A percentile compares a stretch with the other conserved stretches of the same genome.
phyloP scores from a whole-genome alignment of 805 yeast species.

The Priceomyces melissophilus region DNA sequence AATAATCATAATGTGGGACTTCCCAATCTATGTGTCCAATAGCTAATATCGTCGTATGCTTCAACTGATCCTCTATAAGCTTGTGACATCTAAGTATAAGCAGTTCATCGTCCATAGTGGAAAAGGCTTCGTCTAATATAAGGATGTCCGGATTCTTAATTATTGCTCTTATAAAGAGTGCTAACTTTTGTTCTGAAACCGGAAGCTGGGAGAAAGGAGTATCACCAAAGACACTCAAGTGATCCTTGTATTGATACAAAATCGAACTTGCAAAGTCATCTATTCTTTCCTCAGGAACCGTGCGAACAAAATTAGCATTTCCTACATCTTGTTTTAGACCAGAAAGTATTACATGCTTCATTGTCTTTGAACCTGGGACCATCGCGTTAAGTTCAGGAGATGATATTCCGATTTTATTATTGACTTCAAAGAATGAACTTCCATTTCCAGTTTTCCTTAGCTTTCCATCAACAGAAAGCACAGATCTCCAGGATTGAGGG shows the following conservation, averaged over 20 bases:
- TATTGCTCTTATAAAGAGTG: slow-evolving; percentile 71
- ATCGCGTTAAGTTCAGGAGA: slow-evolving; percentile 92
- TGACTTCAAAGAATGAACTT: slow-evolving; percentile 73
- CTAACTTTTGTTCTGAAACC: slow-evolving; percentile 74
- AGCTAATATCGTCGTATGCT: slow-evolving; percentile 61
- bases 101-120: slow-evolving; percentile 72
- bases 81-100: slow-evolving; percentile 32
- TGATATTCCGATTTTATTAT: slow-evolving; percentile 75
- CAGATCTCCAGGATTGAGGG: slow-evolving; percentile 90
- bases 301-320: slow-evolving; percentile 46
- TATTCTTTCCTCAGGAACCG: slow-evolving; percentile 28
- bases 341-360: slow-evolving; percentile 59
- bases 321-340: slow-evolving; percentile 66
- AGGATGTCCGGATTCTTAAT: slow-evolving; percentile 74
- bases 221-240: slow-evolving; percentile 35
- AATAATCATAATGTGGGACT: slow-evolving; percentile 63
- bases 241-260: slow-evolving; percentile 17
- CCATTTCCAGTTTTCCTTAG: slow-evolving; percentile 70
- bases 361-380: slow-evolving; percentile 59
- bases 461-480: slow-evolving; percentile 59
- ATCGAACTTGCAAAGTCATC: slow-evolving; percentile 15
- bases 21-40: slow-evolving; percentile 86
- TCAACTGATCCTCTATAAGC: slow-evolving; percentile 18
- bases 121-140: slow-evolving; percentile 88
- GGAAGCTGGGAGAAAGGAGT: slow-evolving; percentile 50